phyloP scores from a whole-genome alignment of 2,329 filamentous ascomycete species.

The Chrysoporthe austroafricana region DNA sequence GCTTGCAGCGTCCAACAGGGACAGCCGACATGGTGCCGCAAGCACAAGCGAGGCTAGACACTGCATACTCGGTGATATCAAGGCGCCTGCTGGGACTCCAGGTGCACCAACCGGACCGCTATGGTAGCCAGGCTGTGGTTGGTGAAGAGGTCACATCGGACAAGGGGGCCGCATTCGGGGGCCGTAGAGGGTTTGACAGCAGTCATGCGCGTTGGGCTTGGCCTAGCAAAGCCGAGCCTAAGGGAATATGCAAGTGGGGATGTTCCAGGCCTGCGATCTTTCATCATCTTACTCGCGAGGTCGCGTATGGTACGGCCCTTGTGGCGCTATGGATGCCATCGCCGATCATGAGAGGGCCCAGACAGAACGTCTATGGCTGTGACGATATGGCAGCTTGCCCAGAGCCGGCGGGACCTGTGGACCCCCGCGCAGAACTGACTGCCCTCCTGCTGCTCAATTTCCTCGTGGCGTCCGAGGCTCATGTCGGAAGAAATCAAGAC shows the following conservation, averaged over 20 bases:
- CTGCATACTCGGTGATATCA: not conserved
- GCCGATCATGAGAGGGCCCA: not conserved
- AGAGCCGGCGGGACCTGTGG: not conserved
- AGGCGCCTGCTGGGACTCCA: not conserved
- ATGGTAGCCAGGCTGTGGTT: not conserved
- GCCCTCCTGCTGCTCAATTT: not conserved
- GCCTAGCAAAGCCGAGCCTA: conserved; percentile 3
- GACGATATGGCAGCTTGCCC: not conserved
- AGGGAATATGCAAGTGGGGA: conserved; percentile 13
- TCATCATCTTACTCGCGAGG: not conserved
- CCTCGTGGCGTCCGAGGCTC: not conserved
- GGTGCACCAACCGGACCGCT: not conserved
- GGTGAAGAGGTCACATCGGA: conserved; percentile 12
- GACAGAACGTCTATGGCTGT: not conserved
- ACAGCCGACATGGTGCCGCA: not conserved
- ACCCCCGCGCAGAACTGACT: not conserved
- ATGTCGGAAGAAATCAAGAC: not conserved
- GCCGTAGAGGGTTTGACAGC: conserved; percentile 23
- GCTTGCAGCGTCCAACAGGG: conserved; percentile 3
- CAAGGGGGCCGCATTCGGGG: conserved; percentile 22
- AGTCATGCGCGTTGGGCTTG: conserved; percentile 3
- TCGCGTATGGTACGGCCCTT: not conserved
- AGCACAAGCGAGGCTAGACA: conserved; percentile 11
- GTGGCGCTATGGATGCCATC: not conserved
- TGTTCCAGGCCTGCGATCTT: conserved; percentile 8